These are phyloP conservation scores for Diplodia seriata DNA, from an alignment of 2,329 filamentous ascomycete genomes.

Conservation along the genomic window DNA sequence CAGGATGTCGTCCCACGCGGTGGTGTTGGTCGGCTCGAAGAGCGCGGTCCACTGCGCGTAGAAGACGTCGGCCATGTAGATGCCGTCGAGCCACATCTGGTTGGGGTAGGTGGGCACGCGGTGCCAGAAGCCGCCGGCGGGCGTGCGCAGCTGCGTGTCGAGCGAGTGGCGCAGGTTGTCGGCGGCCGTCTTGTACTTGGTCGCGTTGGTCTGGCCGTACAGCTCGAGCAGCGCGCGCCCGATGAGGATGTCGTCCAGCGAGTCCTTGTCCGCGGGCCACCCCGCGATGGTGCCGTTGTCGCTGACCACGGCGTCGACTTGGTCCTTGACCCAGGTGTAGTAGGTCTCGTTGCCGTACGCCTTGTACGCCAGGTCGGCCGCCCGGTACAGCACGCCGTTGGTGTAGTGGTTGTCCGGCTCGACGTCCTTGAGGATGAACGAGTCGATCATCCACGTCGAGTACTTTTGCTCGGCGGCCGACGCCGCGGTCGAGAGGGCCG, in stretches of 20 bases:
- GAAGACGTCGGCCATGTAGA: conserved; percentile 51
- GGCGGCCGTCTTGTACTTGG: conserved; percentile 59
- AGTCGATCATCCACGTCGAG: conserved; percentile 56
- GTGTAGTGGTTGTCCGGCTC: conserved; percentile 53
- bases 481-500: conserved; percentile 12
- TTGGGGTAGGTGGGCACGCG: conserved; percentile 29
- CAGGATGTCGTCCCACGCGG: conserved; percentile 54
- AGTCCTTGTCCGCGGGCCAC: conserved; percentile 43
- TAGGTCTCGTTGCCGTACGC: conserved; percentile 54
- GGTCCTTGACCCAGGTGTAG: conserved; percentile 53
- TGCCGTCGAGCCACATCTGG: conserved; percentile 60
- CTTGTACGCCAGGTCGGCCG: conserved; percentile 56
- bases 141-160: conserved; percentile 58
- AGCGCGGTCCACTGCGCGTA: conserved; percentile 49
- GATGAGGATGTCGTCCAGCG: conserved; percentile 58
- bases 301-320: conserved; percentile 57
- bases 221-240: conserved; percentile 61
- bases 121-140: conserved; percentile 63
- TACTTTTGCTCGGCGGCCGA: conserved; percentile 36
- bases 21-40: conserved; percentile 48
- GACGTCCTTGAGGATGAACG: conserved; percentile 53
- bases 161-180: conserved; percentile 56
- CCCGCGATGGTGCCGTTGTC: conserved; percentile 51
- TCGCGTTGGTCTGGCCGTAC: conserved; percentile 53
- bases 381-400: conserved; percentile 56